Conservation (phyloP, 2,329 filamentous ascomycete species). For the Teratosphaeria destructans region DNA sequence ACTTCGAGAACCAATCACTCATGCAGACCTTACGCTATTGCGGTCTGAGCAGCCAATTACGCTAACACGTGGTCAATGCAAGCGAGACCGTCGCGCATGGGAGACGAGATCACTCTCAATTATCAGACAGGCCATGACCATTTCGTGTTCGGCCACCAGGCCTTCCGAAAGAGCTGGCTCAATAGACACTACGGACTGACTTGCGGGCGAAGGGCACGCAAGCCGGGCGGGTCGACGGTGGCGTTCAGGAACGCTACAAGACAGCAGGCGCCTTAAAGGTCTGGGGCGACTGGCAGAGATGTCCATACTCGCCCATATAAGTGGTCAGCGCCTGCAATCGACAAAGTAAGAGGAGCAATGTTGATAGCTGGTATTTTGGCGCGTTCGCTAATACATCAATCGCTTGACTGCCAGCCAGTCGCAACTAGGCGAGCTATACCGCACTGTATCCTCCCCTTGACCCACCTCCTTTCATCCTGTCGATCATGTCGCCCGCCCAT, state of each 20-base stretch:
- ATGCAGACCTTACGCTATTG: too few relatives aligned
- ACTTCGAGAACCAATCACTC: too few relatives aligned
- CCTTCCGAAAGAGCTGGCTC: too few relatives aligned
- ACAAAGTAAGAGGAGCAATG: background rate
- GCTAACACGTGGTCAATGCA: too few relatives aligned
- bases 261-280: background rate
- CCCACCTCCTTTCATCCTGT: constrained; percentile 70
- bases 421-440: constrained; percentile 49
- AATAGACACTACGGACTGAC: too few relatives aligned
- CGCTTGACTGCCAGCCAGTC: background rate
- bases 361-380: background rate
- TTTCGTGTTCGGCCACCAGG: too few relatives aligned
- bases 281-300: background rate
- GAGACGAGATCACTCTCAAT: too few relatives aligned
- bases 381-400: background rate
- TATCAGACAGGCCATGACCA: too few relatives aligned
- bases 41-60: too few relatives aligned
- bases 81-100: too few relatives aligned
- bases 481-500: constrained; percentile 67
- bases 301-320: background rate
- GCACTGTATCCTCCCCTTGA: constrained; percentile 83
- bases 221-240: background rate
- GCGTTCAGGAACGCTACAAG: background rate
- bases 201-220: background rate
- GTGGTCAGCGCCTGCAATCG: background rate